A percentile compares a stretch with the other conserved stretches of the same genome.
phyloP scores from a whole-genome alignment of 1,139 yeast species.

The Pichia sp. region DNA sequence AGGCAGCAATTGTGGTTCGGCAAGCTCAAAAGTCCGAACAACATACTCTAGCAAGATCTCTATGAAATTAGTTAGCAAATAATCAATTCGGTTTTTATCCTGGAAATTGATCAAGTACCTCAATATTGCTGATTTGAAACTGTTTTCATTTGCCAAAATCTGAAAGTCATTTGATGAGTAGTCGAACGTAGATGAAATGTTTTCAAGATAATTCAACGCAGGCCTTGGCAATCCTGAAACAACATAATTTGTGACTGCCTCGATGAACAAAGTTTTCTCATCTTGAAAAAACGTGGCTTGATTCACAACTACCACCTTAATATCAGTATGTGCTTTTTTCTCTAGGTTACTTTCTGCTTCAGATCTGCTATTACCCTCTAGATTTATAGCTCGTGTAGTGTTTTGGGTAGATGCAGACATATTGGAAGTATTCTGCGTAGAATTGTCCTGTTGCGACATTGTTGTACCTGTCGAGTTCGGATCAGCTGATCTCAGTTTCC shows the following conservation, averaged over 20 bases:
- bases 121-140: constrained; percentile 28
- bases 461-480: constrained; percentile 12
- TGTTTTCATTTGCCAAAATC: constrained; percentile 32
- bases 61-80: constrained; percentile 39
- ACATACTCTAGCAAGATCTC: constrained; percentile 38
- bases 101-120: constrained; percentile 40
- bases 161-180: constrained; percentile 33
- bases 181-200: constrained; percentile 40
- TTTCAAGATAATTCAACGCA: constrained; percentile 46
- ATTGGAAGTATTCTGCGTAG: constrained; percentile 8
- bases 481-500: constrained; percentile 20
- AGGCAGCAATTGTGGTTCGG: constrained; percentile 32
- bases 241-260: constrained; percentile 34
- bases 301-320: constrained; percentile 25
- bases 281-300: constrained; percentile 33
- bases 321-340: constrained; percentile 1
- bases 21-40: constrained; percentile 27
- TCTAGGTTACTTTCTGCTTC: background rate
- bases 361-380: background rate
- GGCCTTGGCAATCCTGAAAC: constrained; percentile 49
- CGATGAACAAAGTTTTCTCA: constrained; percentile 40
- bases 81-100: constrained; percentile 41
- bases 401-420: constrained; percentile 8
- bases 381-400: constrained; percentile 1
- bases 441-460: background rate